Base-by-base conservation (phyloP, 306 rosid species). In the Cajanus cajan region DNA sequence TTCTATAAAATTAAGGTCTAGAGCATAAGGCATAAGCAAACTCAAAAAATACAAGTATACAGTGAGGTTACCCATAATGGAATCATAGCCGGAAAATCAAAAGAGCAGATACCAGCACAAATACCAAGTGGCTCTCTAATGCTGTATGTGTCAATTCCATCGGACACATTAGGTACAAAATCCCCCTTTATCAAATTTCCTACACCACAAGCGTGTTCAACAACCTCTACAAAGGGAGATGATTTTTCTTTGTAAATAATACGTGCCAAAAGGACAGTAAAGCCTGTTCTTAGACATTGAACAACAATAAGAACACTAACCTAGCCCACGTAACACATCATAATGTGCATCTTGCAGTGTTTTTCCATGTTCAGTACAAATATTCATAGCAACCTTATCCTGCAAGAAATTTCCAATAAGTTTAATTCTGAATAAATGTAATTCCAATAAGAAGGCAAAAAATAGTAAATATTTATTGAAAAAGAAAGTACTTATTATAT, bases 61-160 rank as follows among this genome's bases (percentile, higher is more conserved):
- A n/a, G n/a, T n/a, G n/a, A 78, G 58, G 92, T 78, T 82, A 94
- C 98, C 98, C 98, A 94, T 77, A 94, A 79, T 24, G 98, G 96
- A 85, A 94, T 92, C 98, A 94, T 94, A 58, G 98, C 97, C 43
- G 98, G 97, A 85, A 94, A 94, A 84, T 94, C 92, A 86, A 94
- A 92, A 54, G 98, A 96, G 81, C 98, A 94, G 83, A 94, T 94
- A 51, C 98, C 98, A 73, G 98, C 98, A 90, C 98, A 94, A 63
- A 94, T 90, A 68, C 98, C 97, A 63, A 94, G 89, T 4, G 98
- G 97, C 83, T 94, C 98, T 79, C 93, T 86, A 68, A 94, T 45
- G 82, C 97, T 94, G 84, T 78, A 94, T 9, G 96, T 88, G 86
- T 94, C 98, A 74, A 94, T 82, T 82, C 98, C 98, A 79, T 86